These are phyloP conservation scores for Excoecaria cochinchinensis DNA, from an alignment of 345 rosid species.

Conservation along the genomic window DNA sequence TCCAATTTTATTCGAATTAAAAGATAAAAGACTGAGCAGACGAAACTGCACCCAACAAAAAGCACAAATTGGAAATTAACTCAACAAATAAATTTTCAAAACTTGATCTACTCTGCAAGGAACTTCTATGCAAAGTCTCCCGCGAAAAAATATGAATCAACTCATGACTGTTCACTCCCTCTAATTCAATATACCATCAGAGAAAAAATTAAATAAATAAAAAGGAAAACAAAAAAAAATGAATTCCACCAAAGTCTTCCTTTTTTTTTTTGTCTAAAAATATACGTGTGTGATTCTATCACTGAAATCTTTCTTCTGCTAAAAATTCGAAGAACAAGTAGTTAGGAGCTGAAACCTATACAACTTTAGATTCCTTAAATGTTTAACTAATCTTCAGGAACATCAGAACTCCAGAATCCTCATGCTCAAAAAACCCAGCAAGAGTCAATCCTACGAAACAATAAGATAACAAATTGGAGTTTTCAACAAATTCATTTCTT, in stretches of 20 bases:
- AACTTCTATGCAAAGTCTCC: neutral
- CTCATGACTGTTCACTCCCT: constrained; percentile 9
- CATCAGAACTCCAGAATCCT: too few species aligned
- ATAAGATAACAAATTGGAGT: too few species aligned
- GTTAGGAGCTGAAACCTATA: constrained; percentile 54
- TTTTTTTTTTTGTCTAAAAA: constrained; percentile 17
- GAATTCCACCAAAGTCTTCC: constrained; percentile 19
- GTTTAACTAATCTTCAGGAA: too few species aligned
- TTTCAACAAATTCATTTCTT: too few species aligned
- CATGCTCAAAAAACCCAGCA: too few species aligned
- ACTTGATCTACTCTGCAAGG: neutral
- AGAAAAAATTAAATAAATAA: neutral
- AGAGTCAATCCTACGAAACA: too few species aligned
- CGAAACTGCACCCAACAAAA: too few species aligned
- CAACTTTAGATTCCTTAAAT: too few species aligned
- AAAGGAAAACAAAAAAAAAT: neutral
- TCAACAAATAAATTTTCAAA: too few species aligned
- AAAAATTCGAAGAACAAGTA: constrained; percentile 51
- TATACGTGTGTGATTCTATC: constrained; percentile 37
- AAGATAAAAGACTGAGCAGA: too few species aligned
- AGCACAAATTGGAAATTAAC: too few species aligned
- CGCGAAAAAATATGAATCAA: neutral
- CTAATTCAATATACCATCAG: constrained; percentile 28
- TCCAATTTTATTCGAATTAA: too few species aligned
- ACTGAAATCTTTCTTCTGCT: constrained; percentile 42